Base-by-base conservation (phyloP, 495 filamentous ascomycete genomes). In the Copromyces sp. region DNA sequence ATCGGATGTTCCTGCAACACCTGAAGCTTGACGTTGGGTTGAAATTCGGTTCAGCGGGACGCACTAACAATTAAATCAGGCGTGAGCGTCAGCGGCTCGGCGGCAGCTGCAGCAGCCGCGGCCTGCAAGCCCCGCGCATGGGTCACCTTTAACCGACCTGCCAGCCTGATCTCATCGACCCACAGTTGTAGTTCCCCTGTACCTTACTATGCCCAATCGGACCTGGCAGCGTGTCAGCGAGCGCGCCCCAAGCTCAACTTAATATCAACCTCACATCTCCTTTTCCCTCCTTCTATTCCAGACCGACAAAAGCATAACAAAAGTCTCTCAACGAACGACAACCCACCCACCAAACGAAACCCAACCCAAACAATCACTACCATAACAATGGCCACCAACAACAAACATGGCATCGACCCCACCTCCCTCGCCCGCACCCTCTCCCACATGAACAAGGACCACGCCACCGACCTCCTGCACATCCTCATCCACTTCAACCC, bases 361-460 rank as follows among this genome's bases (percentile, higher is more conserved):
- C 68, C 4, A 9, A 42, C 12, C 0, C 17, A 44, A 59, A 20
- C 39, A 69, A 35, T 2, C 68, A 24, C 68, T 41, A 47, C 3
- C 9, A 29, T 14, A 65, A 70, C 44, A 68, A 70, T 71, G 40
- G n/a, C 61, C 37, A 47, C 68, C 41, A 69, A 9, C 29, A n/a
- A 17, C 47, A 72, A 39, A 17, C 35, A 68, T n/a, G 8, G 39
- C 17, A 76, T 78, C 69, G 74, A 73, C 40, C 68, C 53, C 5
- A 82, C 86, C 29, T 80, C 82, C 73, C 91, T 89, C 73, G 72
- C 84, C 45, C 89, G 90, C 78, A 91, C 93, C 77, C 86, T 91
- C 77, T 83, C 85, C 39, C 93, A 95, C 84, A 94, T 95, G 92
- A 94, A 94, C 83, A 83, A 82, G 45, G 90, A 93, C 84, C 93